These are phyloP conservation scores for Kappamyces sp. DNA, from an alignment of 192 early-diverging fungal genomes.

Conservation along the genomic window DNA sequence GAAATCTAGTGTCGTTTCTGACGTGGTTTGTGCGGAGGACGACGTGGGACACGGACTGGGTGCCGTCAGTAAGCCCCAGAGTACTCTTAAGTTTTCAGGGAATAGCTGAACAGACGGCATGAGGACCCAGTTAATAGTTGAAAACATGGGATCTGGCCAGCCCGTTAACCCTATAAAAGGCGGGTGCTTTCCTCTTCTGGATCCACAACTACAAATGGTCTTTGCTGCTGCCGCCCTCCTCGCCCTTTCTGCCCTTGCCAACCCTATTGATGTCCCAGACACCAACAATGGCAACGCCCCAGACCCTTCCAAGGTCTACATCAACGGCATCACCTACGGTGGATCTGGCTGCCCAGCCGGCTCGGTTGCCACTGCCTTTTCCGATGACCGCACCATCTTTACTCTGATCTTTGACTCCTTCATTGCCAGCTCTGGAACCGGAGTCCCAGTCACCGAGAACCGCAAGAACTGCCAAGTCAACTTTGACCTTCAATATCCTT, in stretches of 20 bases:
- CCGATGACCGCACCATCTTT: slow-evolving; percentile 19
- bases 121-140: too few species aligned
- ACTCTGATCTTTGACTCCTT: slow-evolving; percentile 25
- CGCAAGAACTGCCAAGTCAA: slow-evolving; percentile 30
- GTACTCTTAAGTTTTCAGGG: too few species aligned
- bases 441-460: slow-evolving; percentile 22
- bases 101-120: too few species aligned
- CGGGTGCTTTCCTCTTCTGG: too few species aligned
- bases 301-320: slow-evolving; percentile 4
- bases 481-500: slow-evolving; percentile 6
- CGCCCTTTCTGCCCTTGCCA: background rate
- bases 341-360: slow-evolving; percentile 18
- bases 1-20: too few species aligned
- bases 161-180: too few species aligned
- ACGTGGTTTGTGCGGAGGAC: too few species aligned
- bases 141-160: too few species aligned
- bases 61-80: too few species aligned
- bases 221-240: too few species aligned
- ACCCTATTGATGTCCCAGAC: slow-evolving; percentile 14
- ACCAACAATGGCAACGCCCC: slow-evolving; percentile 16
- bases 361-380: slow-evolving; percentile 3
- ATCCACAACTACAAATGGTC: too few species aligned
- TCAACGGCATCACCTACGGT: slow-evolving; percentile 12
- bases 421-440: slow-evolving; percentile 22
- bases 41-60: too few species aligned